A percentile compares a stretch with the other conserved stretches of the same genome.
phyloP scores from a whole-genome alignment of 108 stramenopile genomes.

The Skeletonema costatum region DNA sequence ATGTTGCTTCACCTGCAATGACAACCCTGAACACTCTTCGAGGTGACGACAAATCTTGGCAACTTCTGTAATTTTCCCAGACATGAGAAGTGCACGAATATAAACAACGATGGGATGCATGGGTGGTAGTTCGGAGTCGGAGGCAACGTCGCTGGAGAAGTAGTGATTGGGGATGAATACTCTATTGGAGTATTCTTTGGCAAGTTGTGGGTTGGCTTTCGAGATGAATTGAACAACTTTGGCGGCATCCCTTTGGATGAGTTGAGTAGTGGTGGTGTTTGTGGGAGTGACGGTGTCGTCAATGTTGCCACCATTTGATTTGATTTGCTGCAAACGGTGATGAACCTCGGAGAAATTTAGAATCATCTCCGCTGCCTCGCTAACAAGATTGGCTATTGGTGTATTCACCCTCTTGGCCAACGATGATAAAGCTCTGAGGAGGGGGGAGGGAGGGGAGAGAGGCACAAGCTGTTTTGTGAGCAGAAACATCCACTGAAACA shows the following conservation, averaged over 20 bases:
- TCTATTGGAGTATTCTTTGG: slow-evolving; percentile 10
- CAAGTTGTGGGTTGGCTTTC: slow-evolving; percentile 26
- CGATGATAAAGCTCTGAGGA: slow-evolving; percentile 18
- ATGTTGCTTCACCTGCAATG: slow-evolving; percentile 2
- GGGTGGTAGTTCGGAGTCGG: neutral
- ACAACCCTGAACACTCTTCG: slow-evolving; percentile 27
- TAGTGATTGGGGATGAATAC: slow-evolving; percentile 18
- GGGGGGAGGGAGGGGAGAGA: neutral
- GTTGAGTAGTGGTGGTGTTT: neutral
- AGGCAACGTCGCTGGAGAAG: neutral
- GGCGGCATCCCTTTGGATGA: slow-evolving; percentile 21
- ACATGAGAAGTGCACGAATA: slow-evolving; percentile 22
- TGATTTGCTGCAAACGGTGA: slow-evolving; percentile 21
- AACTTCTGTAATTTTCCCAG: slow-evolving; percentile 10
- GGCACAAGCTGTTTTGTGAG: neutral
- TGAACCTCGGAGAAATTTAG: slow-evolving; percentile 37
- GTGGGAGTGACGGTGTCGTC: neutral
- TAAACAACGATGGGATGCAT: slow-evolving; percentile 31
- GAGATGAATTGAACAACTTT: slow-evolving; percentile 27
- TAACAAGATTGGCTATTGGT: slow-evolving; percentile 25
- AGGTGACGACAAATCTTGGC: slow-evolving; percentile 20
- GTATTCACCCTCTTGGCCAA: slow-evolving; percentile 22
- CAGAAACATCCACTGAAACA: neutral
- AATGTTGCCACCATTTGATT: neutral
- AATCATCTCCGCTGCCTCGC: slow-evolving; percentile 29